Base-by-base conservation (phyloP, 2,329 filamentous ascomycete genomes). In the Monilinia aucupariae region DNA sequence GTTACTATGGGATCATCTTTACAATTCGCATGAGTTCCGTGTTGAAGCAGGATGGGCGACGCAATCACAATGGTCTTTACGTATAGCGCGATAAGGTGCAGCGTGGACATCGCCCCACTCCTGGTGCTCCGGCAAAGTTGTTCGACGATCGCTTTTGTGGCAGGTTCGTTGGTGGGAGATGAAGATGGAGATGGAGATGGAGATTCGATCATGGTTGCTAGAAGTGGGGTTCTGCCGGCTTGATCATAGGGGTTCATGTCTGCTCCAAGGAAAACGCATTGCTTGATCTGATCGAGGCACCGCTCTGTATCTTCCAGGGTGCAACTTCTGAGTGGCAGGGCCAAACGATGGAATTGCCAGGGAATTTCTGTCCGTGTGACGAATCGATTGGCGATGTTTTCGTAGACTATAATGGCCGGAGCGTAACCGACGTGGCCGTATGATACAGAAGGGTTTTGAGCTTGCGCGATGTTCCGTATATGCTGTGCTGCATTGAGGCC, bases 211-310 rank as follows among this genome's bases (percentile, higher is more conserved):
- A 64, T 54, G 30, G 48, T 15, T 15, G 58, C 50, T 20, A 61
- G 56, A 30, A 64, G 58, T 4, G 50, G 62, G 34, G 58, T 61
- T 30, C 56, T 30, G 9, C 62, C 62, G 1, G 43, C 56, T n/a
- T 39, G n/a, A 37, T 61, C 62, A 17, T 61, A 64, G 34, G 53
- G 56, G n/a, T 64, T 61, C 22, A 54, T 25, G 22, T 61, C 62
- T 10, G 51, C 50, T 49, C 62, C 50, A 32, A 47, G 49, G 15
- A 43, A 45, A 22, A 55, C 41, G 30, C 32, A 39, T 49, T 64
- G 32, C 25, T 48, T 54, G n/a, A 61, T 48, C 43, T 39, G 43
- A 39, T 30, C 20, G 58, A 64, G n/a, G 20, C 15, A n/a, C 5
- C 39, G 32, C 41, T 49, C n/a, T 10, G 32, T 54, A 34, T 61